A percentile compares a stretch with the other conserved stretches of the same genome.
Evolutionary conservation across 2,329 filamentous ascomycete genomes (phyloP).

Genomic region (Chrysosporium keratinophilum): DNA sequence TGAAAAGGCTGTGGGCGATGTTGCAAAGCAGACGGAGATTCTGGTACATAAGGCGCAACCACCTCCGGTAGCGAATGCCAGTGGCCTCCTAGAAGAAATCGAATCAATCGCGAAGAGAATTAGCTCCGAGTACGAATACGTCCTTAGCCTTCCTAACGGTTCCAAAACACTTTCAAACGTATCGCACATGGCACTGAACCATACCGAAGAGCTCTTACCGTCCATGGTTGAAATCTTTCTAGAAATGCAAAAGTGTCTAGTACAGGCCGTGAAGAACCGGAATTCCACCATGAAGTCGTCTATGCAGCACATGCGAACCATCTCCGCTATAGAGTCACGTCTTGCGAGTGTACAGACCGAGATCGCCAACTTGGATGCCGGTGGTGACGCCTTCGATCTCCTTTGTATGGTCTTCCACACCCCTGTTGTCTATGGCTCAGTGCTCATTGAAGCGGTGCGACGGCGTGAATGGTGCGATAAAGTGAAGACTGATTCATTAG

Average conservation of each 20-base stretch:
- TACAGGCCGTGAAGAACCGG: conserved; percentile 49
- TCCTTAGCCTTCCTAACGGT: conserved; percentile 57
- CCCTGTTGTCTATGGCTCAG: conserved; percentile 80
- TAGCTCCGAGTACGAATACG: conserved; percentile 70
- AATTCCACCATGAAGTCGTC: conserved; percentile 58
- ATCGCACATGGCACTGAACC: conserved; percentile 54
- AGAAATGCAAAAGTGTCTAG: conserved; percentile 44
- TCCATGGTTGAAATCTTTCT: conserved; percentile 47
- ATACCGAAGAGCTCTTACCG: conserved; percentile 54
- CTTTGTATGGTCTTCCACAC: conserved; percentile 71
- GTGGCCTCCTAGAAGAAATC: conserved; percentile 69
- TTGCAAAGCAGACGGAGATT: conserved; percentile 46
- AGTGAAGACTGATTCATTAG: conserved; percentile 75
- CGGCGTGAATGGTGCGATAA: conserved; percentile 88
- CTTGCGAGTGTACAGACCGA: conserved; percentile 63
- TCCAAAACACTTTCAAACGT: conserved; percentile 53
- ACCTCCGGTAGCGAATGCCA: conserved; percentile 53
- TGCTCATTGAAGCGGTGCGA: conserved; percentile 73
- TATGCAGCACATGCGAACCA: conserved; percentile 66
- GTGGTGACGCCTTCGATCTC: conserved; percentile 71
- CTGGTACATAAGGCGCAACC: conserved; percentile 34
- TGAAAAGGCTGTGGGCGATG: conserved; percentile 49
- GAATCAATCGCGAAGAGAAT: conserved; percentile 79
- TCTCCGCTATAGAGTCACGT: conserved; percentile 67
- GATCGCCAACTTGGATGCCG: conserved; percentile 60